These are phyloP conservation scores for Crepidotus variabilis DNA, from an alignment of 768 basidiomycete genomes.

Conservation along the genomic window DNA sequence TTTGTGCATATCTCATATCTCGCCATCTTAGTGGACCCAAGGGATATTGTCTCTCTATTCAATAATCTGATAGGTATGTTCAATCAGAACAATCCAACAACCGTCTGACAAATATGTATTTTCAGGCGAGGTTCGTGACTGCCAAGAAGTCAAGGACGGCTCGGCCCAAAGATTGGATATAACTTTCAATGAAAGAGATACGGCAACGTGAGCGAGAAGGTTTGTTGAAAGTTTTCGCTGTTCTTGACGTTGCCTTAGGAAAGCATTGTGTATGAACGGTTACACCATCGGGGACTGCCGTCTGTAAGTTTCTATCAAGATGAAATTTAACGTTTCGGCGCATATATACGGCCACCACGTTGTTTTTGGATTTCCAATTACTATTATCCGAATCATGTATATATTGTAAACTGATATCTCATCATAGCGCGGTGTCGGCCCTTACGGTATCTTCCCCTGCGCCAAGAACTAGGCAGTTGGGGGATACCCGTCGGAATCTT, in stretches of 20 bases:
- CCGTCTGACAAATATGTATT: not conserved
- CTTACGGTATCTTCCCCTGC: conserved; percentile 21
- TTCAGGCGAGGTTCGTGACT: conserved; percentile 49
- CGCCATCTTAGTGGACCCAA: conserved; percentile 18
- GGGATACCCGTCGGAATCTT: conserved; percentile 69
- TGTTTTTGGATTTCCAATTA: not conserved
- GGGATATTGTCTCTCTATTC: conserved; percentile 55
- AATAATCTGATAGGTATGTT: conserved; percentile 49
- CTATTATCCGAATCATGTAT: not conserved
- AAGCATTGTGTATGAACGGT: conserved; percentile 65
- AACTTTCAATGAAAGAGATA: conserved; percentile 48
- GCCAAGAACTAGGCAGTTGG: conserved; percentile 20
- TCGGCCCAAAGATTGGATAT: conserved; percentile 44
- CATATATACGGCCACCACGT: conserved; percentile 12
- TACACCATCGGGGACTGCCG: conserved; percentile 51
- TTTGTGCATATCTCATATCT: not conserved
- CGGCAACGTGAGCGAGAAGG: conserved; percentile 41
- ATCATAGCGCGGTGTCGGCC: conserved; percentile 34
- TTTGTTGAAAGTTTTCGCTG: not conserved
- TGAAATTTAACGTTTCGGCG: conserved; percentile 6
- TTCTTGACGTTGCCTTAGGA: conserved; percentile 32
- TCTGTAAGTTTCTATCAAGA: conserved; percentile 40
- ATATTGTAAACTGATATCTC: not conserved
- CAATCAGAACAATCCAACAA: not conserved
- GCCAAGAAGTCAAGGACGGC: conserved; percentile 35